These are phyloP conservation scores for Coffea eugenioides DNA, from an alignment of 257 asterid genomes.

Conservation along the genomic window DNA sequence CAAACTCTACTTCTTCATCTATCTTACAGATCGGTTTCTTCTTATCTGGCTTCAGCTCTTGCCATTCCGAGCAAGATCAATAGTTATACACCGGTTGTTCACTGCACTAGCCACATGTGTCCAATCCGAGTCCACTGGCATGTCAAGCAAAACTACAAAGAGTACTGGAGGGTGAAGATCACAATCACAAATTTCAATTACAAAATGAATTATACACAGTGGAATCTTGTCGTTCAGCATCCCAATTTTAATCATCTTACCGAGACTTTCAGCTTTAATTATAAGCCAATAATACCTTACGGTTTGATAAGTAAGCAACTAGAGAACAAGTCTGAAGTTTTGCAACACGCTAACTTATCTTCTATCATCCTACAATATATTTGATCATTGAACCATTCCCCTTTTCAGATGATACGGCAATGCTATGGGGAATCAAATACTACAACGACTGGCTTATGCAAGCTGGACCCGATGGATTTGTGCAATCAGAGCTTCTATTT, in stretches of 20 bases:
- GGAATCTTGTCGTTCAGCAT: constrained; percentile 89
- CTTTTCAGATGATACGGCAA: constrained; percentile 74
- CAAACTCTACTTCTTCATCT: not conserved
- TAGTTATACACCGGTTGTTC: constrained; percentile 67
- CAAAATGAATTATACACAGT: constrained; percentile 66
- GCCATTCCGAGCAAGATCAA: constrained; percentile 42
- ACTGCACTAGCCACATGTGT: constrained; percentile 84
- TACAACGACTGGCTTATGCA: constrained; percentile 69
- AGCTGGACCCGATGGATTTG: constrained; percentile 77
- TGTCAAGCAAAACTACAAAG: constrained; percentile 77
- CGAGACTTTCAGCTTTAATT: constrained; percentile 76
- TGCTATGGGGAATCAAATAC: constrained; percentile 77
- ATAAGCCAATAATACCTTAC: constrained; percentile 73
- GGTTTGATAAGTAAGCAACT: constrained; percentile 58
- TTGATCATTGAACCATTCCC: constrained; percentile 2
- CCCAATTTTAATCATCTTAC: constrained; percentile 89
- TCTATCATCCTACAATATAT: constrained; percentile 39
- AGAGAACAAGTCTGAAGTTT: no score
- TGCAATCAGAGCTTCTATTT: constrained; percentile 84
- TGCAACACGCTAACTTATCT: no score
- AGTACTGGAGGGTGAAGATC: constrained; percentile 83
- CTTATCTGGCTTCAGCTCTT: constrained; percentile 72
- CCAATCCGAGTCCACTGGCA: constrained; percentile 94
- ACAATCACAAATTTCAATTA: constrained; percentile 79
- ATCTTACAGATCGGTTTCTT: constrained; percentile 55